Evolutionary conservation across 1,284 basidiomycete species (phyloP).

Genomic region (Heterobasidion parviporum): DNA sequence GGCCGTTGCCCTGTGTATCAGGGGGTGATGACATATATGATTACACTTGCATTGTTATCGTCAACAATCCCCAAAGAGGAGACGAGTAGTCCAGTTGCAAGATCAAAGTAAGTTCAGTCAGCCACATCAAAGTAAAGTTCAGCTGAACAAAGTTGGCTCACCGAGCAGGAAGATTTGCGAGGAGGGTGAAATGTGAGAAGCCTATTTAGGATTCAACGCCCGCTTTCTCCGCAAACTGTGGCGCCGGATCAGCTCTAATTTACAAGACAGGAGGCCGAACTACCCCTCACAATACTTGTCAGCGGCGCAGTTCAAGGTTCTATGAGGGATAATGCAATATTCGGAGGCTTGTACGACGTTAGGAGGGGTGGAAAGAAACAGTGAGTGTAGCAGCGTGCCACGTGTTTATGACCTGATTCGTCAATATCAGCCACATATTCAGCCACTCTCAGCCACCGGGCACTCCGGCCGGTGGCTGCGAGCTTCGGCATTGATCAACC

Average conservation of each 20-base stretch:
- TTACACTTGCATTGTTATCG: constrained; percentile 16
- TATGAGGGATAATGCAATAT: background rate
- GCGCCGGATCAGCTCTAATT: background rate
- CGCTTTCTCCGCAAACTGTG: constrained; percentile 12
- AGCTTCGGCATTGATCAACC: background rate
- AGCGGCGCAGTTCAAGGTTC: background rate
- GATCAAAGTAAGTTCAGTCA: constrained; percentile 22
- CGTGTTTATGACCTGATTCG: background rate
- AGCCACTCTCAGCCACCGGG: background rate
- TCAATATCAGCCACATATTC: background rate
- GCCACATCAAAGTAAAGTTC: constrained; percentile 41
- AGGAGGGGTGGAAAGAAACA: background rate
- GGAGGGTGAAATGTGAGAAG: constrained; percentile 14
- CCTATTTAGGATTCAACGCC: constrained; percentile 17
- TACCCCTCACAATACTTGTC: background rate
- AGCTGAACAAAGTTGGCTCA: constrained; percentile 48
- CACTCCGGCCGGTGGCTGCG: too few relatives aligned
- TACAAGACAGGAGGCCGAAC: background rate
- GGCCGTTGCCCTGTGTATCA: constrained; percentile 6
- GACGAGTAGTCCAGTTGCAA: constrained; percentile 4
- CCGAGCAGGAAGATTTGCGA: constrained; percentile 42
- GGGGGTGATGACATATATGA: constrained; percentile 11
- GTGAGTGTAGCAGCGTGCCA: background rate
- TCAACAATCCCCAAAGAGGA: background rate
- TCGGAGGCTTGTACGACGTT: background rate